Conservation (phyloP, 1,284 basidiomycete genomes). For the Ceratobasidium sp. region DNA sequence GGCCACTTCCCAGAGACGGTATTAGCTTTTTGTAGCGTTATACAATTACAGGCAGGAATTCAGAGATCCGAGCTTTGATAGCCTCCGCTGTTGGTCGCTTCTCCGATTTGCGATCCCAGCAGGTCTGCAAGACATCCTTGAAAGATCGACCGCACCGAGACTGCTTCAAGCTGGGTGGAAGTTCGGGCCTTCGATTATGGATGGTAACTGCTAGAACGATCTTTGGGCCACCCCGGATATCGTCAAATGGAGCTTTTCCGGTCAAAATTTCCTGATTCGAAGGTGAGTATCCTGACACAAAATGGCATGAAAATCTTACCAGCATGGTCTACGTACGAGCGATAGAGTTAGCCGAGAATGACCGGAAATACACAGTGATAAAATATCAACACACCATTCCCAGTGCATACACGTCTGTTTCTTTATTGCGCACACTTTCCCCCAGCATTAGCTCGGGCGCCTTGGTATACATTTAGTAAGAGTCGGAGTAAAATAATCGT, state of each 20-base stretch:
- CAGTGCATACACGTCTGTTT: conserved; percentile 11
- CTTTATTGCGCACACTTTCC: neutral
- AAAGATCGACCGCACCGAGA: no score
- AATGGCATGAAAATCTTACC: neutral
- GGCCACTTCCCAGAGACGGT: no score
- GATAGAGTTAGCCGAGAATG: neutral
- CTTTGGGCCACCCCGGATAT: neutral
- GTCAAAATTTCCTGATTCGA: neutral
- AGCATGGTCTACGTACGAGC: neutral
- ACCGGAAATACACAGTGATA: no score
- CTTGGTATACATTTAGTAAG: neutral
- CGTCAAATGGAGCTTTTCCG: neutral
- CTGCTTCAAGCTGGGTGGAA: neutral
- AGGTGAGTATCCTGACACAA: neutral
- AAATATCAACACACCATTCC: conserved; percentile 37
- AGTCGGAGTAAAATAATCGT: no score
- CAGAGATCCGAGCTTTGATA: no score
- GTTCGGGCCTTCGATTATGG: neutral
- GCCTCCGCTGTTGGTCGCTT: no score
- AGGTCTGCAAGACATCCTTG: neutral
- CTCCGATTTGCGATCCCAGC: no score
- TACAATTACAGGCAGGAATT: no score
- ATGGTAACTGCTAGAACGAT: neutral
- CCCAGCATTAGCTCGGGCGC: conserved; percentile 7
- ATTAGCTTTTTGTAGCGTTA: no score